Percentiles rank a stretch among this genome's conserved stretches.
Evolutionary conservation across 2,329 filamentous ascomycete genomes (phyloP).

Genomic region (Hortaea werneckii): DNA sequence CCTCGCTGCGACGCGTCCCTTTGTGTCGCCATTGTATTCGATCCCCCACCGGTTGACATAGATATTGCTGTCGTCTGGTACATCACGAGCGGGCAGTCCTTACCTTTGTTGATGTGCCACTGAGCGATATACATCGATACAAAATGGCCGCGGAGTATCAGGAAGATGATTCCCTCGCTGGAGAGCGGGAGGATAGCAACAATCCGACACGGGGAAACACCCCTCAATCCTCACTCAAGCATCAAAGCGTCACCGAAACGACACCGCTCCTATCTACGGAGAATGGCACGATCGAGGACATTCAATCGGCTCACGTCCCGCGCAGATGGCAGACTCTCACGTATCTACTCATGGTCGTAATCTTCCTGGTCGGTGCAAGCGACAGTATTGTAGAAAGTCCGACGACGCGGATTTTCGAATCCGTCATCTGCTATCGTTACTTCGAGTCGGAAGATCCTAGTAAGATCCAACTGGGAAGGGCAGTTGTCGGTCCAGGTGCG

Average conservation of each 20-base stretch:
- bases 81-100: too few relatives aligned
- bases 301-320: neutral
- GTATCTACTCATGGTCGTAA: conserved; percentile 17
- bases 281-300: neutral
- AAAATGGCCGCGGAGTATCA: too few relatives aligned
- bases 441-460: conserved; percentile 33
- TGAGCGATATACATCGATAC: too few relatives aligned
- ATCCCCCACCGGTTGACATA: too few relatives aligned
- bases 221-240: neutral
- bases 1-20: too few relatives aligned
- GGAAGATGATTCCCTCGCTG: too few relatives aligned
- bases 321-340: conserved; percentile 7
- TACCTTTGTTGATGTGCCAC: too few relatives aligned
- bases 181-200: too few relatives aligned
- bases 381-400: conserved; percentile 32
- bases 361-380: conserved; percentile 37
- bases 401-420: conserved; percentile 42
- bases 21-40: too few relatives aligned
- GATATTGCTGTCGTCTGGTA: too few relatives aligned
- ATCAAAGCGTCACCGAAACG: neutral
- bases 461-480: conserved; percentile 16
- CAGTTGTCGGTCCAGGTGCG: conserved; percentile 19
- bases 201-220: neutral
- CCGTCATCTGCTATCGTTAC: conserved; percentile 42
- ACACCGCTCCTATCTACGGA: neutral